phyloP scores from a whole-genome alignment of 345 rosid genomes.

The Linum trigynum region DNA sequence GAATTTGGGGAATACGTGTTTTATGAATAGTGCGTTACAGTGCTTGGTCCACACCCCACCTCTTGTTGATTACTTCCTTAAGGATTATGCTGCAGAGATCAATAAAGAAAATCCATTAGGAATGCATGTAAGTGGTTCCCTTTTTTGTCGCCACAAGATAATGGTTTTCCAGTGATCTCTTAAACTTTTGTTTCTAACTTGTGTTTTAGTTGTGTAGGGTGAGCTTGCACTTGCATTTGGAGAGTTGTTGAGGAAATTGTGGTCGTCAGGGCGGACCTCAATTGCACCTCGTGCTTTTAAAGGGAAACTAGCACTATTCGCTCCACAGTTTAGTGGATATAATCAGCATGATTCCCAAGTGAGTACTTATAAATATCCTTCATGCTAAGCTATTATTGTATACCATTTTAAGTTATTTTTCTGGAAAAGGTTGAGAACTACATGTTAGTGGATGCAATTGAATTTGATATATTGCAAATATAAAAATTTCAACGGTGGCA shows the following conservation, averaged over 20 bases:
- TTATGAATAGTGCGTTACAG: constrained; percentile 89
- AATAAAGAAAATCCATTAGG: constrained; percentile 79
- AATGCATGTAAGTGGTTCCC: constrained; percentile 57
- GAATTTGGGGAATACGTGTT: constrained; percentile 92
- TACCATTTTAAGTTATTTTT: background rate
- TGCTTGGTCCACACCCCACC: constrained; percentile 86
- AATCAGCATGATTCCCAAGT: constrained; percentile 99
- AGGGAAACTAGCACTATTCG: constrained; percentile 74
- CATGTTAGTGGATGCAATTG: background rate
- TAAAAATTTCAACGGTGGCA: background rate
- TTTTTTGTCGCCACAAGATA: background rate
- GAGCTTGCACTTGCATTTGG: constrained; percentile 89
- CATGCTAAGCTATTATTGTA: background rate
- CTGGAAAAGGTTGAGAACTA: background rate
- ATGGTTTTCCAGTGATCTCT: background rate
- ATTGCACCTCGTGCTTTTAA: constrained; percentile 73
- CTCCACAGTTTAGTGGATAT: constrained; percentile 92
- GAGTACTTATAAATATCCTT: constrained; percentile 15
- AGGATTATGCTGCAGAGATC: constrained; percentile 70
- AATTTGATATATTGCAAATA: background rate
- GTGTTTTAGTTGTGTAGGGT: constrained; percentile 51
- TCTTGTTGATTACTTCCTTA: constrained; percentile 72
- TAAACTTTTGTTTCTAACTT: constrained; percentile 20
- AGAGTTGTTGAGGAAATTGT: constrained; percentile 65
- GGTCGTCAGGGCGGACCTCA: constrained; percentile 60